A percentile compares a stretch with the other conserved stretches of the same genome.
phyloP scores from a whole-genome alignment of 345 rosid species.

The Salix caprea region DNA sequence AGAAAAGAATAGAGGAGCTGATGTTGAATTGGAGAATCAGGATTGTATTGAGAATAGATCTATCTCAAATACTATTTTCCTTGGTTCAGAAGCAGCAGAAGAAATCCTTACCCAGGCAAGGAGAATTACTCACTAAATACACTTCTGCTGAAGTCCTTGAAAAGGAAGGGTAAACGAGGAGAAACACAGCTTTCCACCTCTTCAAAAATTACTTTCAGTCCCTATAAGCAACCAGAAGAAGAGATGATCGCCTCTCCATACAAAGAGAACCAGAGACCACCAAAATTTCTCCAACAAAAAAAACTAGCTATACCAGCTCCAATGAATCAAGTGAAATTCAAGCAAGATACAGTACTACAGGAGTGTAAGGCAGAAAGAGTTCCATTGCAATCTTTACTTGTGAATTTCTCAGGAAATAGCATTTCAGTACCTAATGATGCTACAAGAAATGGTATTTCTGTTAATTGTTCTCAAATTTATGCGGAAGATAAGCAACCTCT shows the following conservation, averaged over 20 bases:
- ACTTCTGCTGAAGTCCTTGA: slow-evolving; percentile 41
- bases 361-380: slow-evolving; percentile 41
- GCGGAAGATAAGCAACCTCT: slow-evolving; percentile 28
- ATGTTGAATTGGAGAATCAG: slow-evolving; percentile 25
- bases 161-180: slow-evolving; percentile 39
- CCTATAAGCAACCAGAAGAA: slow-evolving; percentile 33
- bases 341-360: slow-evolving; percentile 20
- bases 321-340: slow-evolving; percentile 31
- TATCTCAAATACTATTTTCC: slow-evolving; percentile 21
- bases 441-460: slow-evolving; percentile 31
- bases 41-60: slow-evolving; percentile 29
- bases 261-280: slow-evolving; percentile 47
- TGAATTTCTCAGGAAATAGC: slow-evolving; percentile 28
- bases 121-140: slow-evolving; percentile 74
- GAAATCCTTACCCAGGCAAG: slow-evolving; percentile 69
- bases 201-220: slow-evolving; percentile 28
- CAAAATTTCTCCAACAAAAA: slow-evolving; percentile 26
- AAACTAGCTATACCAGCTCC: slow-evolving; percentile 23
- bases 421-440: slow-evolving; percentile 20
- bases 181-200: slow-evolving; percentile 30
- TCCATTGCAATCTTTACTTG: slow-evolving; percentile 53
- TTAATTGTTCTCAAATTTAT: slow-evolving; percentile 6
- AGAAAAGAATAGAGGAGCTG: slow-evolving; percentile 33
- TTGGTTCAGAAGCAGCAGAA: slow-evolving; percentile 38
- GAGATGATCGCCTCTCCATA: slow-evolving; percentile 28